phyloP scores from a whole-genome alignment of 2,329 filamentous ascomycete genomes.

The Pseudogymnoascus sp. region DNA sequence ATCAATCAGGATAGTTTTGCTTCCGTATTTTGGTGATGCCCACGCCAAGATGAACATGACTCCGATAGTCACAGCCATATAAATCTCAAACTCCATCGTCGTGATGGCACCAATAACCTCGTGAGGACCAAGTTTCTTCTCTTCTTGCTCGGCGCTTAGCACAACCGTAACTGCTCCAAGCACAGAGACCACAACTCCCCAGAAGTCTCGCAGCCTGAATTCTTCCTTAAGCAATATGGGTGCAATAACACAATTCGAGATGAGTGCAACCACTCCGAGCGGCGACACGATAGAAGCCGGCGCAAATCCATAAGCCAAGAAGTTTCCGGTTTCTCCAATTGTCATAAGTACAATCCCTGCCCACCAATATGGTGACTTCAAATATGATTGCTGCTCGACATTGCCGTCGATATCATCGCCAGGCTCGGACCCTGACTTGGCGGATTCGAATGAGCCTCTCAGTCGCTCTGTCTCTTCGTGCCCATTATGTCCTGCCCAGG shows the following conservation, averaged over 20 bases:
- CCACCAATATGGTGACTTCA: slow-evolving; percentile 96
- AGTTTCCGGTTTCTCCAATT: slow-evolving; percentile 89
- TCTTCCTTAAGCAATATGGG: slow-evolving; percentile 87
- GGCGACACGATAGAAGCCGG: slow-evolving; percentile 96
- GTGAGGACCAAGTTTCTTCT: slow-evolving; percentile 82
- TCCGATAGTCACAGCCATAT: slow-evolving; percentile 65
- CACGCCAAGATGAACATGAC: slow-evolving; percentile 74
- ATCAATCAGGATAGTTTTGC: slow-evolving; percentile 81
- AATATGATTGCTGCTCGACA: slow-evolving; percentile 48
- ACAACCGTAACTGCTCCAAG: slow-evolving; percentile 87
- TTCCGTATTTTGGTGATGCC: slow-evolving; percentile 75
- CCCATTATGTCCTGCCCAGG: slow-evolving; percentile 24
- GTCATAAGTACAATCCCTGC: slow-evolving; percentile 85
- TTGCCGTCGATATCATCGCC: slow-evolving; percentile 29
- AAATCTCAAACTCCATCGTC: slow-evolving; percentile 81
- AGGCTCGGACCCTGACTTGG: slow-evolving; percentile 25
- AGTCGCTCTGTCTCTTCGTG: slow-evolving; percentile 43
- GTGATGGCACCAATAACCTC: slow-evolving; percentile 88
- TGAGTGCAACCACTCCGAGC: slow-evolving; percentile 87
- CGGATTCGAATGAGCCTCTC: slow-evolving; percentile 41
- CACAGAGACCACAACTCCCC: slow-evolving; percentile 81
- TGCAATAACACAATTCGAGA: slow-evolving; percentile 95
- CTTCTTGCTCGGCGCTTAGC: slow-evolving; percentile 78
- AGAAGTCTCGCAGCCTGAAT: slow-evolving; percentile 76
- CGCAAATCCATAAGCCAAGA: slow-evolving; percentile 93